Evolutionary conservation across 805 yeast genomes (phyloP).

Genomic region (Saccharomycopsis olivae): DNA sequence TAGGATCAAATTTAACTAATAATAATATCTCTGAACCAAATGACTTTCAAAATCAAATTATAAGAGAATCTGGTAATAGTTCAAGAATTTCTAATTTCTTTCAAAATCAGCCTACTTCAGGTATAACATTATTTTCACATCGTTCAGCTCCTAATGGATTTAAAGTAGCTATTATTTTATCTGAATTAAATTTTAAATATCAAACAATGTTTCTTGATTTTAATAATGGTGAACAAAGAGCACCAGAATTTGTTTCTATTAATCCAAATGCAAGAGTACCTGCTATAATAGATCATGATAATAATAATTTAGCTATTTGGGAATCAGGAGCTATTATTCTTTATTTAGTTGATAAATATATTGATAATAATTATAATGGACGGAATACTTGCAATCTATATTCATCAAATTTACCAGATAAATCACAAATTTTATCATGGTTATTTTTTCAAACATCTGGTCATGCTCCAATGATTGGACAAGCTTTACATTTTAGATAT

Average conservation of each 20-base stretch:
- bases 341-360: constrained; percentile 62
- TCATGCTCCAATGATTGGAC: constrained; percentile 98
- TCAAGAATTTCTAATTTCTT: constrained; percentile 63
- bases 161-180: constrained; percentile 83
- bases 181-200: constrained; percentile 72
- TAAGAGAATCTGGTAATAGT: constrained; percentile 28
- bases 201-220: constrained; percentile 80
- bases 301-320: constrained; percentile 78
- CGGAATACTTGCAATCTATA: constrained; percentile 61
- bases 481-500: constrained; percentile 86
- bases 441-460: constrained; percentile 92
- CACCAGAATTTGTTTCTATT: constrained; percentile 87
- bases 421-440: constrained; percentile 81
- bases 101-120: constrained; percentile 66
- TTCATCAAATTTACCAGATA: constrained; percentile 70
- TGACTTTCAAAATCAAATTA: constrained; percentile 27
- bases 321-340: constrained; percentile 88
- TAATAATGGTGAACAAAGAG: constrained; percentile 80
- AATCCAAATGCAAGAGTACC: constrained; percentile 97
- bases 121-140: constrained; percentile 73
- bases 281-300: constrained; percentile 80
- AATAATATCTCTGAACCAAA: constrained; percentile 19
- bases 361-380: constrained; percentile 41
- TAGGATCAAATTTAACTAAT: constrained; percentile 9
- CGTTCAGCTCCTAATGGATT: constrained; percentile 94